phyloP scores from a whole-genome alignment of 768 basidiomycete species.

The Lentinula guzmanii region DNA sequence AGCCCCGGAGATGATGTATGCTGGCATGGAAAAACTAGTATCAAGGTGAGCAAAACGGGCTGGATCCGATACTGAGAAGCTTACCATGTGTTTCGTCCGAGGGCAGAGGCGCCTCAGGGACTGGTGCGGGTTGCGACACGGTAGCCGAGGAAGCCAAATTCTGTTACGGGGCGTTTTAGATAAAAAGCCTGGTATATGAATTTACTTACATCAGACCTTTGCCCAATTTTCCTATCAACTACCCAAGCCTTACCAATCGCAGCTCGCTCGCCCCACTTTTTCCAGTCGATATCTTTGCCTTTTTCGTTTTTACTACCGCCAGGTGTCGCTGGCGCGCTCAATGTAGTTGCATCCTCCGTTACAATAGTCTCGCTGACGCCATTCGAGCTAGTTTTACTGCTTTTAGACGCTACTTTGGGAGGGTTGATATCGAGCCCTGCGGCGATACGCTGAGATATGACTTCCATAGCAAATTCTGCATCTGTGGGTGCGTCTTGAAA shows the following conservation, averaged over 20 bases:
- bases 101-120: conserved; percentile 13
- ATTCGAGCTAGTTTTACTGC: conserved; percentile 2
- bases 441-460: conserved; percentile 56
- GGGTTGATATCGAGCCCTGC: conserved; percentile 45
- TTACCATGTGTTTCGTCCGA: conserved; percentile 27
- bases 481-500: conserved; percentile 58
- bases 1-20: conserved; percentile 48
- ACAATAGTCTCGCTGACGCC: not conserved
- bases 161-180: no score
- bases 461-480: conserved; percentile 63
- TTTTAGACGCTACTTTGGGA: conserved; percentile 16
- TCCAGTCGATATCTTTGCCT: conserved; percentile 38
- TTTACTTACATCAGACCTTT: conserved; percentile 25
- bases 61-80: conserved; percentile 3
- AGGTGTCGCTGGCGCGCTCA: not conserved
- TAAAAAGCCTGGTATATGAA: not conserved
- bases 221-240: conserved; percentile 33
- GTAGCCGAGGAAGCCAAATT: conserved; percentile 7
- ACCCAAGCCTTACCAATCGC: conserved; percentile 39
- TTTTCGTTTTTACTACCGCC: not conserved
- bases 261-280: conserved; percentile 47
- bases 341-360: not conserved
- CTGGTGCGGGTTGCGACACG: conserved; percentile 10
- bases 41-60: not conserved
- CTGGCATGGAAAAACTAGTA: conserved; percentile 56